phyloP scores from a whole-genome alignment of 139 green algal genomes.

The Yamagishiella unicocca region DNA sequence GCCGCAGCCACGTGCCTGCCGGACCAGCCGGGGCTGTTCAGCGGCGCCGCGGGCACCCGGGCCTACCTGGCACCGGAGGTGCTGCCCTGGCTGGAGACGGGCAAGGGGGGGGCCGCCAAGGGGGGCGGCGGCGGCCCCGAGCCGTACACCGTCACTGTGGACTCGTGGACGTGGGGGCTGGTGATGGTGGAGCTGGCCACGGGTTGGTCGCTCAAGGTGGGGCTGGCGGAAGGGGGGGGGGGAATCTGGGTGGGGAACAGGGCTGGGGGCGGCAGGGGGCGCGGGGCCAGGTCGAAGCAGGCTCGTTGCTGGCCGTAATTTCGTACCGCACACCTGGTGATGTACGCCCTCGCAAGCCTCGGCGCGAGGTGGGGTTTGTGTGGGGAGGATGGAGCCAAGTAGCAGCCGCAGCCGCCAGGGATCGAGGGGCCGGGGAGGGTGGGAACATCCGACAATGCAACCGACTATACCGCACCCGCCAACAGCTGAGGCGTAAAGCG shows the following conservation, averaged over 20 bases:
- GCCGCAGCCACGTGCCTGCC: background rate
- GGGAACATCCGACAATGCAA: too few species aligned
- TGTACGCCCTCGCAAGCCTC: too few species aligned
- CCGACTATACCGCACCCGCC: too few species aligned
- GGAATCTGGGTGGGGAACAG: background rate
- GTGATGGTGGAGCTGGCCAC: slow-evolving; percentile 43
- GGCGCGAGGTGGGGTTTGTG: too few species aligned
- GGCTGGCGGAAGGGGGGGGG: background rate
- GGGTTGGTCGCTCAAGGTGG: slow-evolving; percentile 30
- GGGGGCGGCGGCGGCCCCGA: background rate
- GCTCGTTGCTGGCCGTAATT: background rate
- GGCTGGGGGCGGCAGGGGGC: background rate
- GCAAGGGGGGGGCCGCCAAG: background rate
- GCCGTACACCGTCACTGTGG: slow-evolving; percentile 8
- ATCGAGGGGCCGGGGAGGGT: too few species aligned
- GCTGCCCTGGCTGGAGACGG: slow-evolving; percentile 20
- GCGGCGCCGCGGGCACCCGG: slow-evolving; percentile 26
- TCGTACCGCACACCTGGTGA: too few species aligned
- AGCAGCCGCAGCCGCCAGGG: too few species aligned
- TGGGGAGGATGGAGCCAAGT: too few species aligned
- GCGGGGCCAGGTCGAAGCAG: background rate
- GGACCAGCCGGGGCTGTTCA: background rate
- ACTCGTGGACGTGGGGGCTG: slow-evolving; percentile 32
- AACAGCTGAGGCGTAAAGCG: too few species aligned
- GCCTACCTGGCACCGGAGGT: slow-evolving; percentile 43